Base-by-base conservation (phyloP, 805 yeast species). In the Ogataea dorogensis region DNA sequence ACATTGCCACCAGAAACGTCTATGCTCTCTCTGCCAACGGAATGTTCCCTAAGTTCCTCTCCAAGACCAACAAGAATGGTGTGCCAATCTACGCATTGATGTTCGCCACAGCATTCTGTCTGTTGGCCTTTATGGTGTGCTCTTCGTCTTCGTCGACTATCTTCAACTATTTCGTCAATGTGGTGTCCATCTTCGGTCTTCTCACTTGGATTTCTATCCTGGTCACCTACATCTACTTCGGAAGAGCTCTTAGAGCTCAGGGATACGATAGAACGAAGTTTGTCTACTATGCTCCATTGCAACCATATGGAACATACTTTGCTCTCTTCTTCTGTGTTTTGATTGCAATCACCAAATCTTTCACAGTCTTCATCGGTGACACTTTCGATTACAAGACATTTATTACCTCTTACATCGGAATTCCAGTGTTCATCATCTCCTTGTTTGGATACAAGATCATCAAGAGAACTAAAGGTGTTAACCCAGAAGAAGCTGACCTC, bases 331-430 rank as follows among this genome's bases (percentile, higher is more conserved):
- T 78, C 44, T 78, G 85, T 58, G 39, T 63, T 34, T 36, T 82
- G 34, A 67, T 84, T 42, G 69, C 80, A 7, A 50, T 84, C 30
- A 74, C 79, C 56, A 84, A 84, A 62, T 81, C 81, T 49, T 82
- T 81, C 58, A 77, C 86, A 1, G 88, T 77, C 3, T 84, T 84
- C 65, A 64, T 84, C 47, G 62, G 58, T 11, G 47, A 48, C 6
- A 47, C 47, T 2, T 79, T 83, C 56, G 72, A 74, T 45, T 79
- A 78, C 63, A 75, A 77, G 59, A 67, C 68, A 13, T 85, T 85
- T 54, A 80, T 84, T 53, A 81, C 91, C 21, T 88, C 89, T 28
- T 83, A 84, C 62, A 79, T 84, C 51, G 84, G 85, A 19, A 70
- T 83, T 31, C 86, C 86, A 22, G 78, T 81, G 8, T 83, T 70